Base-by-base conservation (phyloP, 352 stramenopile species). In the Globisporangium lucens region DNA sequence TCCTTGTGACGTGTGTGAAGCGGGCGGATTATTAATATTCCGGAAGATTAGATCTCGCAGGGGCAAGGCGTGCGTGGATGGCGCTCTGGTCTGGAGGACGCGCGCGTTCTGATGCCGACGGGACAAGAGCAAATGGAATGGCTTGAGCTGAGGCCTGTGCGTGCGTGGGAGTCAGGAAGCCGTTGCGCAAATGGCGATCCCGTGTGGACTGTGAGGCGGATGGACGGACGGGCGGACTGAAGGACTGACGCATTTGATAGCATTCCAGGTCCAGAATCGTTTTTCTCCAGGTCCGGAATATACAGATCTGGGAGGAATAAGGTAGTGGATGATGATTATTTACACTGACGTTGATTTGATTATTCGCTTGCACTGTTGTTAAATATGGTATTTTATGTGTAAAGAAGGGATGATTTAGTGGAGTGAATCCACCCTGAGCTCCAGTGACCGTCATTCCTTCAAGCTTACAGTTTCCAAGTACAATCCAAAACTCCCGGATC, bases 111-210 rank as follows among this genome's bases (percentile, higher is more conserved):
- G 47, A 30, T 55, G 47, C 47, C n/a, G 47, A 29, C 47, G 30
- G 20, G 30, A 61, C 47, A 61, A 61, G 55, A 61, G 55, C 55
- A 24, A 61, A 13, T 61, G 55, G 27, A 61, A 13, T 61, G 55
- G 27, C 17, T 24, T 36, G 53, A 15, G 53, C 29, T 35, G 52
- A 10, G 24, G 52, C 8, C 7, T 43, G 53, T 17, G 53, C 13
- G 15, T 60, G 29, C 13, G 15, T 60, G 29, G 2, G 29, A 27
- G 7, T 13, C 10, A 13, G 52, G 29, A 60, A 17, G 30, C 30
- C 20, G 55, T 43, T 61, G 55, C 30, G 55, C 55, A 29, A 60
- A 46, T 61, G 55, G 8, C 47, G 47, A 24, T 55, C 47, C 30
- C n/a, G 47, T 55, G 20, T 4, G 20, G 46, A 15, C 47, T 55